phyloP scores from a whole-genome alignment of 805 yeast species.

The Saturnispora serradocipensis region DNA sequence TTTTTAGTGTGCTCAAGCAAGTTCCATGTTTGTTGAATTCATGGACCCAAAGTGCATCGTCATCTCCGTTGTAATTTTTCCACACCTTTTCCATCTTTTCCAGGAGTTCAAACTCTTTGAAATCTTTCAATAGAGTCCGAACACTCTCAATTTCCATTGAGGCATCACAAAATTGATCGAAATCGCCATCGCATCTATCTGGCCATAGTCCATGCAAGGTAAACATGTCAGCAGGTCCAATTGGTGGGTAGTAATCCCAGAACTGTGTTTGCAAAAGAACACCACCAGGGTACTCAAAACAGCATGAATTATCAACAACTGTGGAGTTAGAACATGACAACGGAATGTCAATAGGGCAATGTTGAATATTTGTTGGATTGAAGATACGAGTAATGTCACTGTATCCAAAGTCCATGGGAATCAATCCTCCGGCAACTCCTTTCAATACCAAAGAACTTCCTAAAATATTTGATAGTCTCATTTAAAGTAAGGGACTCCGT shows the following conservation, averaged over 20 bases:
- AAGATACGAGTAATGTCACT: background rate
- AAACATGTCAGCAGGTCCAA: conserved; percentile 62
- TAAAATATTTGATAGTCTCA: background rate
- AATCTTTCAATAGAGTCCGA: conserved; percentile 34
- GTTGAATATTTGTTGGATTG: conserved; percentile 6
- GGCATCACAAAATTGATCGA: conserved; percentile 67
- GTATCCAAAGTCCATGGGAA: background rate
- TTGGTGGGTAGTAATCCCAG: conserved; percentile 79
- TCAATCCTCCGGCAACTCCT: background rate
- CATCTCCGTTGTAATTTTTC: conserved; percentile 66
- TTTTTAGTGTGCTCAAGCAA: conserved; percentile 73
- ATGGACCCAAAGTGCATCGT: conserved; percentile 73
- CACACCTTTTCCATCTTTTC: conserved; percentile 51
- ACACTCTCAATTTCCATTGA: conserved; percentile 46
- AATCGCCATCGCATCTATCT: conserved; percentile 77
- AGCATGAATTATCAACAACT: conserved; percentile 53
- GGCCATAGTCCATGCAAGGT: conserved; percentile 89
- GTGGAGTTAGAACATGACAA: conserved; percentile 52
- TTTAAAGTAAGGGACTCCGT: background rate
- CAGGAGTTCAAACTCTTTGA: conserved; percentile 44
- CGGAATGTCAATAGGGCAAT: conserved; percentile 53
- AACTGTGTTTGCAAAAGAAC: conserved; percentile 77
- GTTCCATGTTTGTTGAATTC: conserved; percentile 94
- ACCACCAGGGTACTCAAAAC: conserved; percentile 85
- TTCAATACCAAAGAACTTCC: background rate